phyloP scores from a whole-genome alignment of 2,329 filamentous ascomycete genomes.

The Stachybotrys chartarum region DNA sequence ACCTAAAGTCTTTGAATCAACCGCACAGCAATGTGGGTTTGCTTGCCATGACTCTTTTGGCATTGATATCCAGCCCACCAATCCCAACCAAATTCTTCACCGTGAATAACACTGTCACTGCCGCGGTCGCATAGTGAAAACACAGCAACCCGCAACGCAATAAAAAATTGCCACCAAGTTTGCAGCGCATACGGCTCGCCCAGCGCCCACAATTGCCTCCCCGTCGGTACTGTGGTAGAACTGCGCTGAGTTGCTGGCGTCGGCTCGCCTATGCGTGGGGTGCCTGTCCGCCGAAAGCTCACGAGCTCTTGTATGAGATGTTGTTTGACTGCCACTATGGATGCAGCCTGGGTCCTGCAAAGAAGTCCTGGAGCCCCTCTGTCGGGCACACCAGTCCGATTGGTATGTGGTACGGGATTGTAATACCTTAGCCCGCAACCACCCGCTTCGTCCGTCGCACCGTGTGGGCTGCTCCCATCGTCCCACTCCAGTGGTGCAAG shows the following conservation, averaged over 20 bases:
- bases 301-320: slow-evolving; percentile 45
- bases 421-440: slow-evolving; percentile 37
- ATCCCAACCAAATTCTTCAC: not conserved
- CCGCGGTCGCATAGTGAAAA: slow-evolving; percentile 39
- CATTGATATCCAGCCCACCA: not conserved
- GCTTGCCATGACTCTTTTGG: no score
- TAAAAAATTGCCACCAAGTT: slow-evolving; percentile 36
- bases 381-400: slow-evolving; percentile 14
- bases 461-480: slow-evolving; percentile 38
- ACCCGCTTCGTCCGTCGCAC: slow-evolving; percentile 30
- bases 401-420: slow-evolving; percentile 17
- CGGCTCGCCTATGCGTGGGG: slow-evolving; percentile 12
- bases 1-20: no score
- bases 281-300: slow-evolving; percentile 22
- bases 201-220: slow-evolving; percentile 23
- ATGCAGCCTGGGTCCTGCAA: slow-evolving; percentile 26
- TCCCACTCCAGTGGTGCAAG: slow-evolving; percentile 42
- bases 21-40: no score
- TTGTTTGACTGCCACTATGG: slow-evolving; percentile 54
- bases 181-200: slow-evolving; percentile 26
- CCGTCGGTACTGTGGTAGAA: slow-evolving; percentile 37
- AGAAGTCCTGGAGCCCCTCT: slow-evolving; percentile 31
- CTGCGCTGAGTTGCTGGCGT: slow-evolving; percentile 5
- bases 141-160: slow-evolving; percentile 40
- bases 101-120: slow-evolving; percentile 11